phyloP scores from a whole-genome alignment of 1,284 basidiomycete genomes.

The Rhodotorula sp. region DNA sequence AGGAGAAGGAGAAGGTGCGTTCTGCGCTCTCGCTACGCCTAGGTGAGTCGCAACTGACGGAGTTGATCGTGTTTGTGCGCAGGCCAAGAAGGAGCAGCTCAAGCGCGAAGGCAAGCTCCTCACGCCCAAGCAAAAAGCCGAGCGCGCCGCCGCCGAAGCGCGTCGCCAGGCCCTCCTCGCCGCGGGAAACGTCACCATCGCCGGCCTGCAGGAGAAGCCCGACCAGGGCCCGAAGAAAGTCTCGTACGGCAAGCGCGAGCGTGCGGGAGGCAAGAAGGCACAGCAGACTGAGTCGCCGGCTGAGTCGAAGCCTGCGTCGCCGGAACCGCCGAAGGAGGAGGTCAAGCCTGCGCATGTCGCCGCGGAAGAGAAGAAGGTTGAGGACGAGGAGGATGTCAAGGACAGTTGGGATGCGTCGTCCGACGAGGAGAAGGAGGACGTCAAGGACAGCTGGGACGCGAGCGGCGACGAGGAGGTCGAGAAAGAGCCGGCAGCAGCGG shows the following conservation, averaged over 20 bases:
- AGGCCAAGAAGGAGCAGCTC: constrained; percentile 78
- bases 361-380: constrained; percentile 46
- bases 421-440: constrained; percentile 53
- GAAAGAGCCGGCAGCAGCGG: constrained; percentile 27
- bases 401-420: constrained; percentile 87
- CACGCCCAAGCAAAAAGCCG: constrained; percentile 95
- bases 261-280: constrained; percentile 43
- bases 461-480: constrained; percentile 38
- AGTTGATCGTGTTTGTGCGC: not conserved
- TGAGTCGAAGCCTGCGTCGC: not conserved
- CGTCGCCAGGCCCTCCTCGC: constrained; percentile 86
- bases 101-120: constrained; percentile 87
- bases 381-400: constrained; percentile 57
- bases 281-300: not conserved
- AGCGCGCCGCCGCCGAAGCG: constrained; percentile 84
- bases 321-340: constrained; percentile 39
- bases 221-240: constrained; percentile 62
- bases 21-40: too few relatives aligned
- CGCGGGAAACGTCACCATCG: constrained; percentile 78
- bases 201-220: constrained; percentile 65
- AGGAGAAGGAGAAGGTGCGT: constrained; percentile 83
- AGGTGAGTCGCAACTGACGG: too few relatives aligned
- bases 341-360: constrained; percentile 39
- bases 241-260: constrained; percentile 76
- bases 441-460: constrained; percentile 63